Evolutionary conservation across 495 filamentous ascomycete genomes (phyloP).

Genomic region (Bacidia rubella): DNA sequence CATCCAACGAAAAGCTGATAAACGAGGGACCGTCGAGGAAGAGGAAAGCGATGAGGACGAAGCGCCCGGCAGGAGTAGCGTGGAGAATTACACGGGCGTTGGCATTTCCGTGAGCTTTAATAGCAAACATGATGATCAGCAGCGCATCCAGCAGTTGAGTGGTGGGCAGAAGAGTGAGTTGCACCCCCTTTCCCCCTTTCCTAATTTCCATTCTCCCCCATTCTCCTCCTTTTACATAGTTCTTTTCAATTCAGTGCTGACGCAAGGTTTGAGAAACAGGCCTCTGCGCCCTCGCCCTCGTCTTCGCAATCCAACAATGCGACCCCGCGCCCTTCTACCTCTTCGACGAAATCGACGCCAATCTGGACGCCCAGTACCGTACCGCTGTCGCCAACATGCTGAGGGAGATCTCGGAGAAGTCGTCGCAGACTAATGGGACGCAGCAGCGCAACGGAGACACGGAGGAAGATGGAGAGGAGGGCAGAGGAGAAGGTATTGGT

Average conservation of each 20-base stretch:
- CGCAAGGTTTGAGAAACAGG: constrained; percentile 38
- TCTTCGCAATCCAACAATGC: constrained; percentile 97
- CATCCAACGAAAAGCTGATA: constrained; percentile 83
- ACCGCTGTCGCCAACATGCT: constrained; percentile 87
- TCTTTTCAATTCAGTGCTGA: constrained; percentile 9
- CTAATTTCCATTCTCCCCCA: constrained; percentile 1
- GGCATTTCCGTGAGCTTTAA: constrained; percentile 99
- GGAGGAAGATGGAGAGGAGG: too few relatives aligned
- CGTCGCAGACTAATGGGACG: neutral
- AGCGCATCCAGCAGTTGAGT: constrained; percentile 90
- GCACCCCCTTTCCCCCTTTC: neutral
- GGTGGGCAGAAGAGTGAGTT: constrained; percentile 90
- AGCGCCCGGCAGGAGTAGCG: constrained; percentile 45
- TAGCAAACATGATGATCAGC: constrained; percentile 94
- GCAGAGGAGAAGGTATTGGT: constrained; percentile 23
- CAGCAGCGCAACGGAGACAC: constrained; percentile 2
- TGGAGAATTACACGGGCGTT: constrained; percentile 94
- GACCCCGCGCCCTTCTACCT: constrained; percentile 97
- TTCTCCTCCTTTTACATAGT: neutral
- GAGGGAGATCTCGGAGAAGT: constrained; percentile 47
- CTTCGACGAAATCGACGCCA: constrained; percentile 98
- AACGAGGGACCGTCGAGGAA: constrained; percentile 25
- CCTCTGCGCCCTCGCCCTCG: constrained; percentile 85
- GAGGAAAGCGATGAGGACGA: constrained; percentile 56
- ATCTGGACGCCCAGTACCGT: constrained; percentile 92